Percentiles rank a stretch among this genome's conserved stretches.
Conservation (phyloP, 768 basidiomycete species). For the Tylopilus intermedius region DNA sequence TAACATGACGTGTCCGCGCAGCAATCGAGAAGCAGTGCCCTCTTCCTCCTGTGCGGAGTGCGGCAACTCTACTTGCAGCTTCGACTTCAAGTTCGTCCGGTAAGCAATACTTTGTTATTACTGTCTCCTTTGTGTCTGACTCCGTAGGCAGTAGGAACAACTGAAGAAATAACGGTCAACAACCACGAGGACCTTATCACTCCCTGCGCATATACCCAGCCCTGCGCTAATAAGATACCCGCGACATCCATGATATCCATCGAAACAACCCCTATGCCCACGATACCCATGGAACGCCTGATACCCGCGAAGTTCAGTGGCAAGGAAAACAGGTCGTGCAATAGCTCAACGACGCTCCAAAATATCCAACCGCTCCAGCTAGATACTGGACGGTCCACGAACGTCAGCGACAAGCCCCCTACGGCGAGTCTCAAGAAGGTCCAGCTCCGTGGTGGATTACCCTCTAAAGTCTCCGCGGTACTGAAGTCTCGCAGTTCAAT, state of each 20-base stretch:
- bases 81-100: neutral
- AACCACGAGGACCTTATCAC: neutral
- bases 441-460: constrained; percentile 3
- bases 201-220: constrained; percentile 3
- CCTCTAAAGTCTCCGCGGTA: constrained; percentile 3
- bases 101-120: neutral
- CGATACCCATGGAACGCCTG: constrained; percentile 4
- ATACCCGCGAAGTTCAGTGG: constrained; percentile 1
- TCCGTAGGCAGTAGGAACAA: neutral
- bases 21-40: neutral
- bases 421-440: constrained; percentile 4
- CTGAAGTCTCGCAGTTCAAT: constrained; percentile 9
- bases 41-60: neutral
- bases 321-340: constrained; percentile 16
- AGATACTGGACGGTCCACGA: neutral
- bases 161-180: constrained; percentile 1
- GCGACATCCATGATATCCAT: constrained; percentile 6
- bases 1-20: neutral
- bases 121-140: neutral
- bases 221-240: constrained; percentile 7
- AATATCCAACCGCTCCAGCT: constrained; percentile 1
- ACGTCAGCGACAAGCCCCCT: neutral
- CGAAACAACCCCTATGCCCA: neutral
- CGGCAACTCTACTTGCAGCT: neutral
- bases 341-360: constrained; percentile 1